phyloP scores from a whole-genome alignment of 495 filamentous ascomycete species.

The Xylaria telfairii region DNA sequence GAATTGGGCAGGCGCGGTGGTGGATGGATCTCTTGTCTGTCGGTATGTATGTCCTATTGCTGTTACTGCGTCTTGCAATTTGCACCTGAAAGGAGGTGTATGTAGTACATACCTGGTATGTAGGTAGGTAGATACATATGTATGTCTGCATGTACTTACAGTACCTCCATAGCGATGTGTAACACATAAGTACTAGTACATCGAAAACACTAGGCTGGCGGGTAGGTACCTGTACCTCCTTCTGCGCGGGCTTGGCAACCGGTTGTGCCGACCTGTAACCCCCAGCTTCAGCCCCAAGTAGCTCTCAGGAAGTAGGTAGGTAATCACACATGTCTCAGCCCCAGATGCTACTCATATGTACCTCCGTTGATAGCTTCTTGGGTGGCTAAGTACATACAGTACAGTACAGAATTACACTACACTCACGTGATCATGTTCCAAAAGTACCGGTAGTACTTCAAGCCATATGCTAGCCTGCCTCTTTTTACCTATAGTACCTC shows the following conservation, averaged over 20 bases:
- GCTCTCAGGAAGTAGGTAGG: not conserved
- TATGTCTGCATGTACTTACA: not conserved
- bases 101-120: no score
- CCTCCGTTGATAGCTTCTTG: not conserved
- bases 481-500: no score
- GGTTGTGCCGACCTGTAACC: not conserved
- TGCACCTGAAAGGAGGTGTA: slow-evolving; percentile 22
- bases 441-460: not conserved
- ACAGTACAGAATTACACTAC: not conserved
- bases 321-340: not conserved
- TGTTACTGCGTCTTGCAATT: slow-evolving; percentile 12
- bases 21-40: not conserved
- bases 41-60: not conserved
- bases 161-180: not conserved
- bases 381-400: no score
- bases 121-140: not conserved
- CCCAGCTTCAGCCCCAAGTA: slow-evolving; percentile 10
- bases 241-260: not conserved
- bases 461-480: no score
- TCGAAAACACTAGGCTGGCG: not conserved
- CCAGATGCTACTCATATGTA: not conserved
- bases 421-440: not conserved
- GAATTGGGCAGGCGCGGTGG: slow-evolving; percentile 12
- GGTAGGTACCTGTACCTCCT: not conserved
- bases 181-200: not conserved